Evolutionary conservation across 345 rosid species (phyloP), one percentile per base, ranked within the genome.

Genomic region (Citrus inodora): DNA sequence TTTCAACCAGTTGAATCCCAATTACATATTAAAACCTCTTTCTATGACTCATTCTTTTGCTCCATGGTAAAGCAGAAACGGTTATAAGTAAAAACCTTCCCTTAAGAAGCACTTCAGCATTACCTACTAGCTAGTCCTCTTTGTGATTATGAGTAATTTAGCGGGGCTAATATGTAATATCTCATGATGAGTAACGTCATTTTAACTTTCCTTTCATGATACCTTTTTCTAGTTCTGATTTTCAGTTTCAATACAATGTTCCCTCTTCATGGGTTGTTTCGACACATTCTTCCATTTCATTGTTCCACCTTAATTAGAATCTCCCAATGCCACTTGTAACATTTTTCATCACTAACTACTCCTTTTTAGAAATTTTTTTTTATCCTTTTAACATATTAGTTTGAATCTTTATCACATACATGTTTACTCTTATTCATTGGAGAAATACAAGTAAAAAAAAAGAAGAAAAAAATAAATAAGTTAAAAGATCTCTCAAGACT

Each of bases 281-380:
- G 79, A 70, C 87, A 82, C 87, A 77, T 80, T 84, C 81, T 84
- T 83, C 87, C 30, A 84, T 78, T 86, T 66, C 46, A 61, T 38
- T 80, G 87, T 82, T 83, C 59, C 82, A 24, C 1, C 79, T 67
- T 32, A 19, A 40, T 9, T 42, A 10, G 48, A 9, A 40, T 9
- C 48, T 42, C 48, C 48, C 48, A 42, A 9, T 42, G 48, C 14
- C 14, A 42, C 37, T 66, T 2, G 24, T 33, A 33, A 21, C 40
- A 7, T 3, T 70, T 28, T 51, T 30, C 27, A 46, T 17, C 22
- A 0, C 33, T 17, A 55, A 42, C 10, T 10, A 10, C 14, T 42
- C 48, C 4, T 42, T 42, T 10, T 42, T 9, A 42, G 48, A 42
- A 42, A 2, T 8, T 8, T 42, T 9, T 40, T 42, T 42, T 9